phyloP scores from a whole-genome alignment of 768 basidiomycete species.

The Naganishia onofrii region DNA sequence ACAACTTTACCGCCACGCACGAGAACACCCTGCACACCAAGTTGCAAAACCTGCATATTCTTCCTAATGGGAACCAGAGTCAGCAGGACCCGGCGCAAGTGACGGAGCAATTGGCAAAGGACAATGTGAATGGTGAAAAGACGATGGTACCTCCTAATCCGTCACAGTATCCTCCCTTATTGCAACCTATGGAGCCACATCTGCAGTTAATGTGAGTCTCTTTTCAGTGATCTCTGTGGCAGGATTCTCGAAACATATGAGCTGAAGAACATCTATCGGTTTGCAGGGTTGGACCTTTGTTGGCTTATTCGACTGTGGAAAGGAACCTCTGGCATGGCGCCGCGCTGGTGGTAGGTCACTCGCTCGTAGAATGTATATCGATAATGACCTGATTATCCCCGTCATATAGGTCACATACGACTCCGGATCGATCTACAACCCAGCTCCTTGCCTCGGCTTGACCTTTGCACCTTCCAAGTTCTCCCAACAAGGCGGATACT shows the following conservation, averaged over 20 bases:
- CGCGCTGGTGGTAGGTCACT: conserved; percentile 66
- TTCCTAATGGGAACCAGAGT: not conserved
- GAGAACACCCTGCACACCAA: conserved; percentile 21
- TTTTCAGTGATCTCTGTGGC: not conserved
- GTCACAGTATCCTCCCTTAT: conserved; percentile 12
- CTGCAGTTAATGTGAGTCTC: conserved; percentile 66
- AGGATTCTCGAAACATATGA: not conserved
- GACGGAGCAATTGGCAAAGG: conserved; percentile 8
- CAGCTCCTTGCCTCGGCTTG: conserved; percentile 37
- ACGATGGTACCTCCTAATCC: conserved; percentile 25
- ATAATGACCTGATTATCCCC: conserved; percentile 52
- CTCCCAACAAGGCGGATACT: conserved; percentile 30
- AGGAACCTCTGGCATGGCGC: conserved; percentile 81
- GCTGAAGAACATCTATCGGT: not conserved
- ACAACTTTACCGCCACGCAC: conserved; percentile 1
- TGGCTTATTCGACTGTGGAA: conserved; percentile 86
- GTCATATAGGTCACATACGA: conserved; percentile 37
- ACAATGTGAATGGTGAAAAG: conserved; percentile 14
- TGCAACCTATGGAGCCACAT: conserved; percentile 65
- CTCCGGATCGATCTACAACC: conserved; percentile 39
- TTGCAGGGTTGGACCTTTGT: conserved; percentile 72
- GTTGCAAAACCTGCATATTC: conserved; percentile 10
- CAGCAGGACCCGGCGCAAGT: not conserved
- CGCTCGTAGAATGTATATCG: conserved; percentile 58
- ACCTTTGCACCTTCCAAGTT: conserved; percentile 41